Base-by-base conservation (phyloP, 371 early-diverging fungal species). In the Mucor circinelloides region DNA sequence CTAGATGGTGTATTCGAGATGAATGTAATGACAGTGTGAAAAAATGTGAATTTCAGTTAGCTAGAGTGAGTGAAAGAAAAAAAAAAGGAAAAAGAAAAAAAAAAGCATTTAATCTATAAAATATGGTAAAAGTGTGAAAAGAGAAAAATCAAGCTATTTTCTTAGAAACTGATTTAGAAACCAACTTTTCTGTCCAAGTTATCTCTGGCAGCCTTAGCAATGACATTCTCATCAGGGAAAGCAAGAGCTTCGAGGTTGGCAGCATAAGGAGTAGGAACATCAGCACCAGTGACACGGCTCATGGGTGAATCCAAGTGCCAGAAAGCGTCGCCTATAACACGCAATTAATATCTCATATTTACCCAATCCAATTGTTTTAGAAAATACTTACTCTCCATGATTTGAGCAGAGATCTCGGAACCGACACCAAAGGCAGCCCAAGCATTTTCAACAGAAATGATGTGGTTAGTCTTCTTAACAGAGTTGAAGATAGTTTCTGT, bases 231-330 rank as follows among this genome's bases (percentile, higher is more conserved):
- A 69, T 90, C 92, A 61, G 99, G 99, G 83, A 97, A 91, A 63
- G 95, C 88, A 68, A 91, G 85, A 38, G 79, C 79, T 85, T 99
- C 99, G 54, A 99, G 87, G 89, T 98, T 97, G 74, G 88, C 79
- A 63, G 99, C 97, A 79, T 99, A 99, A 55, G 99, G 99, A 75
- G 96, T 99, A 62, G 99, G 99, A 61, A 97, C 89, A 85, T 99
- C 99, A 71, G 99, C 98, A 78, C 97, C 97, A 63, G 97, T 95
- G 56, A 99, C 88, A 73, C 99, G 94, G 71, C 83, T 78, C 64
- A 99, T 90, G n/a, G 99, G 99, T 48, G 95, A 93, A 87, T 99
- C 98, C 60, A 99, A 86, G 80, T 96, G 87, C 84, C 98, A 95
- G 80, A 97, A 99, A 48, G 93, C 97, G 69, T 97, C 95, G 55